Conservation (phyloP, 2,329 filamentous ascomycete genomes). For the Neonectria magnoliae region DNA sequence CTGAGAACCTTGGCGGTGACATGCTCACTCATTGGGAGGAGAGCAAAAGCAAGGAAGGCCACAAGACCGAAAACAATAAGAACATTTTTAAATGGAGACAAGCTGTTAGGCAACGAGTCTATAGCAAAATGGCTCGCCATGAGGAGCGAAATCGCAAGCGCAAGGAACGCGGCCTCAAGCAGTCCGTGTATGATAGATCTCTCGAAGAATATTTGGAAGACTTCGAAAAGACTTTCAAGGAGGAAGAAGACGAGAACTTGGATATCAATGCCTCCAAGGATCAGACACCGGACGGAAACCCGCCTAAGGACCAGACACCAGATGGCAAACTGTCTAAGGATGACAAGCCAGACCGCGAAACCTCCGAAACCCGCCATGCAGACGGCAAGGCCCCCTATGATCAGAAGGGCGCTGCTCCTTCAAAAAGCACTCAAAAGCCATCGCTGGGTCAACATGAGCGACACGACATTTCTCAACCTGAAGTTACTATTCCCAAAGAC, state of each 20-base stretch:
- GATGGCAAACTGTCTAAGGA: neutral
- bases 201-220: conserved; percentile 38
- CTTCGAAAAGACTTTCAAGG: conserved; percentile 24
- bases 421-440: neutral
- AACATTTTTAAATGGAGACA: conserved; percentile 51
- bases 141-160: conserved; percentile 57
- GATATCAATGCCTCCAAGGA: neutral
- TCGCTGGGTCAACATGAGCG: neutral
- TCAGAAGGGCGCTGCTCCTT: neutral
- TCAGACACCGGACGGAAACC: neutral
- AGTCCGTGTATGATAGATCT: conserved; percentile 33
- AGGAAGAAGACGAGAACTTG: conserved; percentile 22
- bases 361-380: neutral
- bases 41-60: conserved; percentile 49
- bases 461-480: neutral
- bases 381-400: neutral
- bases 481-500: neutral
- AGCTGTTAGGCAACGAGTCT: conserved; percentile 42
- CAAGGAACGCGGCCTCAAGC: conserved; percentile 47
- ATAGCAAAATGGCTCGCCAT: conserved; percentile 51
- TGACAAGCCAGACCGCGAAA: no score
- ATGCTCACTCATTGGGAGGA: conserved; percentile 56
- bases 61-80: conserved; percentile 49
- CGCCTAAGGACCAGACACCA: neutral
- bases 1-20: conserved; percentile 51